Evolutionary conservation across 306 rosid species (phyloP).

Genomic region (Vigna angularis): DNA sequence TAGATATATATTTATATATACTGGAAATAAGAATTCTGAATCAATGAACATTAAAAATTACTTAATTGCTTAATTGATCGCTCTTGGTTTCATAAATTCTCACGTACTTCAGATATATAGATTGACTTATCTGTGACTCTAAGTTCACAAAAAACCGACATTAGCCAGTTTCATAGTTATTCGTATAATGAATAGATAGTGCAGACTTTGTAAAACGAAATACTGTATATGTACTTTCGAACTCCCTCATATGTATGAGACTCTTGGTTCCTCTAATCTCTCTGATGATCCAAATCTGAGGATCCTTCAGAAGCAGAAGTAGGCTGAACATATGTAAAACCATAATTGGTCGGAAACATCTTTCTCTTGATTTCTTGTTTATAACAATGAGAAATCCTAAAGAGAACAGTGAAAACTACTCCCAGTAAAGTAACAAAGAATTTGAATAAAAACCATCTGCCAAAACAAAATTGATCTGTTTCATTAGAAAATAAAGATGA

Average conservation of each 20-base stretch:
- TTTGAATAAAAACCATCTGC: neutral
- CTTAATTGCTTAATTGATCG: neutral
- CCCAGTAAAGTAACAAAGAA: neutral
- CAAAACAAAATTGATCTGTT: neutral
- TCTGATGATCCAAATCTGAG: neutral
- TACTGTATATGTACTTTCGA: conserved; percentile 3
- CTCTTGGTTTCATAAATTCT: neutral
- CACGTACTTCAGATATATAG: neutral
- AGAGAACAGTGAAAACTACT: neutral
- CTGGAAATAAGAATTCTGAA: neutral
- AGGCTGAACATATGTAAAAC: neutral
- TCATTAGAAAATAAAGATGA: neutral
- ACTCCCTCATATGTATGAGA: conserved; percentile 8
- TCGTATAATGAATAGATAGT: neutral
- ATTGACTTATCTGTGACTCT: neutral
- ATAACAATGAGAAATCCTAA: neutral
- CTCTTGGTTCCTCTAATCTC: neutral
- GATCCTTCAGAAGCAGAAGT: conserved; percentile 4
- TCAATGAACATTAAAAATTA: neutral
- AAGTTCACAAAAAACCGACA: conserved; percentile 1
- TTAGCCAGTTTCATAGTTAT: neutral
- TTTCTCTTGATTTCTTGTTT: conserved; percentile 8
- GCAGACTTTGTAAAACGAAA: neutral
- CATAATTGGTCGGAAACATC: neutral
- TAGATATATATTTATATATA: no score